Evolutionary conservation across 306 rosid species (phyloP), one percentile per base, ranked within the genome.

Genomic region (Dalbergia cochinchinensis): DNA sequence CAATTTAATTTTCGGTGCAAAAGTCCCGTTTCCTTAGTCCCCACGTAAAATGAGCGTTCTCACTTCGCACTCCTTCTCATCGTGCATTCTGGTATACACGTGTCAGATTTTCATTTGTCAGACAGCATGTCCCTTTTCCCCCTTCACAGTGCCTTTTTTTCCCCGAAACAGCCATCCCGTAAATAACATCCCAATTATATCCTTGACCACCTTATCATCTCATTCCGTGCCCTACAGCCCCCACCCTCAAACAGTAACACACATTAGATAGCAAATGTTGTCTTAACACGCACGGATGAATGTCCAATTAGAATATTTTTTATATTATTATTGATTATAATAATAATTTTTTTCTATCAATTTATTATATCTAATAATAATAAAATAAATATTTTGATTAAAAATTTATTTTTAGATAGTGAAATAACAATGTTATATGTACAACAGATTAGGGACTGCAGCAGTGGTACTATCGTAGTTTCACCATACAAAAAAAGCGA

Each of bases 21-120:
- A 15, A 20, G 16, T 7, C 11, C 2, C 2, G 86, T 75, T 83
- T 83, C 78, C 89, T 83, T 86, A 77, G 47, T 39, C 64, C 19
- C 64, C 80, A 83, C 79, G 89, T 72, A 79, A 69, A 35, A 53
- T 3, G 74, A 13, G 54, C 74, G 69, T 10, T 18, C 80, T 37
- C 41, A 4, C 41, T 10, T 18, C 80, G 3, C 41, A 4, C 41
- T 4, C 41, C 7, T 20, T 7, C 41, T 16, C 53, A 66, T 35
- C 0, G 1, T 71, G 20, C 51, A 58, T 0, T 13, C 13, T 26
- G 0, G 0, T 2, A 1, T 4, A 45, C 83, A 82, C 79, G 89
- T 84, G 88, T 66, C 79, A 1, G 0, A 1, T 10, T 3, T 0
- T 13, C 26, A 88, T 88, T 90, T 39, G 88, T 2, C 1, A 3